Evolutionary conservation across 495 filamentous ascomycete genomes (phyloP), one percentile per base, ranked within the genome.

Genomic region (Xylaria castorea): DNA sequence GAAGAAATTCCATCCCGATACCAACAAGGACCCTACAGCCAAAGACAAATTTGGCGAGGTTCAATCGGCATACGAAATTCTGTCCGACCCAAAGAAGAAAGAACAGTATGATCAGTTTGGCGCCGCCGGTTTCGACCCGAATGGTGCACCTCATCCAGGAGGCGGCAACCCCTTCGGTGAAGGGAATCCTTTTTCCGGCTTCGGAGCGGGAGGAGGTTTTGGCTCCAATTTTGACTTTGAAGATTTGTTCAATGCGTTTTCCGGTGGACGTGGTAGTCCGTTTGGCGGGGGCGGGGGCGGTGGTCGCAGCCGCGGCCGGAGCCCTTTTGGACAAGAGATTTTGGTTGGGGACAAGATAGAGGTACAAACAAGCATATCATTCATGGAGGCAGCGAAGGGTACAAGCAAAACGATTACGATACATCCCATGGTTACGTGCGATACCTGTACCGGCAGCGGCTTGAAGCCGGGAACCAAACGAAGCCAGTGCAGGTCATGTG

Each of bases 1-100:
- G n/a, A 98, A 98, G 83, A 98, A 98, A 79, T 99, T 90, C 79
- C 96, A 99, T 77, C 96, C 96, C 9, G 96, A 99, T 81, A 97
- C 96, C 48, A 98, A 97, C 85, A 99, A 98, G 82, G 96, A 97
- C 66, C 79, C 94, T 9, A 85, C 84, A 8, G 95, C 96, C 40
- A 98, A 98, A 80, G 96, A 98, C 67, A 95, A 92, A 77, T 99
- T 99, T 78, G 85, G 90, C 57, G 96, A 97, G 73, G 92, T 96
- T 67, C 96, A 98, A 80, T 86, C 91, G 1, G 93, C 96, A 3
- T 99, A 98, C 79, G 96, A 99, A 80, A 83, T 98, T 46, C 87
- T 99, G 5, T 94, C 92, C 44, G 94, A 99, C 79, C 86, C 94
- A 12, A 90, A 96, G 81, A 98, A 98, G 87, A 91, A 91, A 76